Conservation (phyloP, 2,329 filamentous ascomycete genomes). For the Penicillium sp. region DNA sequence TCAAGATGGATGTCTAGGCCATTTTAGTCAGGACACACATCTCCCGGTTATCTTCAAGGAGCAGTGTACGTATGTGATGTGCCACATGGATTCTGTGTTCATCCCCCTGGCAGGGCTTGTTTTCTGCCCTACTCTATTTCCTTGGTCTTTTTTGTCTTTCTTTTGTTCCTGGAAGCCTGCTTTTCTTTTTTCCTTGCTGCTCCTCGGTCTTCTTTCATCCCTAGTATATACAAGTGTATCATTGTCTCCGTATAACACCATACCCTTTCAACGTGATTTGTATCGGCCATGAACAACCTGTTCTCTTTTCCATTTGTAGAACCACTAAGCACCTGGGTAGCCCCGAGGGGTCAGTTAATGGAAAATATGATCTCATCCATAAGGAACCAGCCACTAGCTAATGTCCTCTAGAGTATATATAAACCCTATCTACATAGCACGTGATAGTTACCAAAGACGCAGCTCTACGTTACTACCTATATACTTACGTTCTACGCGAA, state of each 20-base stretch:
- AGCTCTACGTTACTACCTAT: not conserved
- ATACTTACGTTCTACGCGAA: not conserved
- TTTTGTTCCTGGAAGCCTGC: conserved; percentile 17
- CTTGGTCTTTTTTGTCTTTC: conserved; percentile 8
- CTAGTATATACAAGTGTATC: conserved; percentile 29
- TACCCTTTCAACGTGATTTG: conserved; percentile 19
- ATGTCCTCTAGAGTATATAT: not conserved
- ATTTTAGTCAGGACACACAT: not conserved
- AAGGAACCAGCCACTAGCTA: not conserved
- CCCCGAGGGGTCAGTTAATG: not conserved
- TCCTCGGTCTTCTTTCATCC: conserved; percentile 13
- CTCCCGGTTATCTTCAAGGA: not conserved
- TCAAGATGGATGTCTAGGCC: not conserved
- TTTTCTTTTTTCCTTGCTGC: conserved; percentile 4
- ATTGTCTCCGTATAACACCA: conserved; percentile 22
- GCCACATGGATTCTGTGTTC: not conserved
- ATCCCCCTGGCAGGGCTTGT: not conserved
- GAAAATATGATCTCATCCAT: not conserved
- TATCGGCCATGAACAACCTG: not conserved
- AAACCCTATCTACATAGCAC: no score
- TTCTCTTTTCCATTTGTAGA: not conserved
- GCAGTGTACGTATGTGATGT: not conserved
- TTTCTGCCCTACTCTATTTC: conserved; percentile 12
- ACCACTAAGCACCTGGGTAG: not conserved
- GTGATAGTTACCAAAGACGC: no score